Evolutionary conservation across 495 filamentous ascomycete species (phyloP).

Genomic region (Cladorrhinum samala): DNA sequence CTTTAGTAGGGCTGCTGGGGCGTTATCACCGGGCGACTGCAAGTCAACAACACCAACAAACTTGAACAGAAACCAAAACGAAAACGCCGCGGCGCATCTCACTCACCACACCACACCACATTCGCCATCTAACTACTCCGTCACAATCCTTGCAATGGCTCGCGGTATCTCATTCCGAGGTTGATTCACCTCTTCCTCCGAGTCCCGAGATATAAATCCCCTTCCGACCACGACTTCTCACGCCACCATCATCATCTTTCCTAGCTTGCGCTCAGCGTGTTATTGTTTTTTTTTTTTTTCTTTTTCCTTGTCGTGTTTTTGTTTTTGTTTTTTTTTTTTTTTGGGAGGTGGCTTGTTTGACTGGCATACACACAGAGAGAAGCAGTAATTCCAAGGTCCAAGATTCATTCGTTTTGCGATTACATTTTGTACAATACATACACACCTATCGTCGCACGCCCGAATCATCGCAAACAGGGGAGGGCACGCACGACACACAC

Average conservation of each 20-base stretch:
- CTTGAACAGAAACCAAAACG: too few species aligned
- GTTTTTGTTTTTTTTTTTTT: too few species aligned
- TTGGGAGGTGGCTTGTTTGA: too few species aligned
- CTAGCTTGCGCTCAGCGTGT: background rate
- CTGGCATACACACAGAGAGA: too few species aligned
- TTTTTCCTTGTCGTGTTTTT: background rate
- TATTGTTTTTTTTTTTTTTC: background rate
- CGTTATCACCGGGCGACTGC: too few species aligned
- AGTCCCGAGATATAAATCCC: constrained; percentile 4
- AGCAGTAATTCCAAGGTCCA: background rate
- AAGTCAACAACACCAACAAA: too few species aligned
- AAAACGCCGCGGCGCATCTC: background rate
- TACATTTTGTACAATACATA: background rate
- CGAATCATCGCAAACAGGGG: background rate
- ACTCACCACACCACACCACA: background rate
- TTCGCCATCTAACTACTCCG: constrained; percentile 2
- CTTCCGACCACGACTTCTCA: too few species aligned
- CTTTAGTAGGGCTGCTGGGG: too few species aligned
- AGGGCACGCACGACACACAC: background rate
- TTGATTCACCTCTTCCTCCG: constrained; percentile 9
- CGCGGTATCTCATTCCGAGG: constrained; percentile 15
- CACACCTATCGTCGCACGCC: background rate
- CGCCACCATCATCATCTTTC: background rate
- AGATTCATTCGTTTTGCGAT: background rate
- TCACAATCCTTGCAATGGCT: constrained; percentile 11